A percentile compares a stretch with the other conserved stretches of the same genome.
Evolutionary conservation across 371 early-diverging fungal species (phyloP).

Genomic region (Mortierella sp.): DNA sequence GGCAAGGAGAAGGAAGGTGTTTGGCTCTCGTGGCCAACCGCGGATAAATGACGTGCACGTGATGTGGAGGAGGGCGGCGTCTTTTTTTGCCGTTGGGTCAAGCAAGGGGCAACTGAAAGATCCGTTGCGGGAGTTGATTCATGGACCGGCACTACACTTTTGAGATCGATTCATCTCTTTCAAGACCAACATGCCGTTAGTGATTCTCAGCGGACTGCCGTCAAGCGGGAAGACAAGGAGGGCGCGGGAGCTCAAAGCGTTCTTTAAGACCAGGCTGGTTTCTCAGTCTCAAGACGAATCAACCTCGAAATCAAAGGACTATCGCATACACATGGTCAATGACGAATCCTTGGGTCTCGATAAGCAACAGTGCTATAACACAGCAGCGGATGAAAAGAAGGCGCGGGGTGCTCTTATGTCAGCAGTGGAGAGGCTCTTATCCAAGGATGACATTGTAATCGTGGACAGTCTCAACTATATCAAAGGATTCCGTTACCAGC

Average conservation of each 20-base stretch:
- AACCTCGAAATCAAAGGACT: slow-evolving; percentile 52
- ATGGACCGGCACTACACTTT: too few species aligned
- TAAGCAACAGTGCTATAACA: slow-evolving; percentile 51
- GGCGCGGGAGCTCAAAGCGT: slow-evolving; percentile 75
- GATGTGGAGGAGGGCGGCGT: too few species aligned
- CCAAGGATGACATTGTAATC: slow-evolving; percentile 87
- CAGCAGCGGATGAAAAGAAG: slow-evolving; percentile 86
- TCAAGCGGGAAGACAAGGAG: slow-evolving; percentile 91
- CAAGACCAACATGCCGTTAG: slow-evolving; percentile 92
- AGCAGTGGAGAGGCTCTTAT: slow-evolving; percentile 86
- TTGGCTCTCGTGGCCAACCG: too few species aligned
- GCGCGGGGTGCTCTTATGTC: slow-evolving; percentile 91
- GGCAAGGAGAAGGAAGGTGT: too few species aligned
- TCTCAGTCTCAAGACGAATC: slow-evolving; percentile 52
- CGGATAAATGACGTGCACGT: background rate
- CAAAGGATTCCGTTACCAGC: slow-evolving; percentile 97
- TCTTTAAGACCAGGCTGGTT: slow-evolving; percentile 58
- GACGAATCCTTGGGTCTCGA: slow-evolving; percentile 76
- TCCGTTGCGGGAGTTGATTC: too few species aligned
- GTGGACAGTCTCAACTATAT: slow-evolving; percentile 96
- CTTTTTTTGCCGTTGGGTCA: too few species aligned
- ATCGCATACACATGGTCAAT: slow-evolving; percentile 76
- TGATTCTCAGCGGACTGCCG: slow-evolving; percentile 90
- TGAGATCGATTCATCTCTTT: too few species aligned
- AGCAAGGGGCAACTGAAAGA: too few species aligned